phyloP scores from a whole-genome alignment of 352 stramenopile genomes.

The Plasmopara muralis region DNA sequence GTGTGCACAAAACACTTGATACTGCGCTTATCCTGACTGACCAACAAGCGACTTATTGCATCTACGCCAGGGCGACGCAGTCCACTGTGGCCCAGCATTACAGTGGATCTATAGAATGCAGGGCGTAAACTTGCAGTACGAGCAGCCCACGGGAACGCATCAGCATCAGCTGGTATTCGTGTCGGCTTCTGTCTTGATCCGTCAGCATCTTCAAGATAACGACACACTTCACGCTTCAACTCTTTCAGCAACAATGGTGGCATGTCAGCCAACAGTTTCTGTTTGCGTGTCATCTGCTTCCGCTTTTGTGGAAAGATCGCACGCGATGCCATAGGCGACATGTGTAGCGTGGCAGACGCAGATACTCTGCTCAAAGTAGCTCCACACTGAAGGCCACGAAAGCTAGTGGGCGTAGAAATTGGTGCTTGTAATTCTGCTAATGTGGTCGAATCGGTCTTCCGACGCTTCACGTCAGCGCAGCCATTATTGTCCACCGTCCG shows the following conservation, averaged over 20 bases:
- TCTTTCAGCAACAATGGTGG: conserved; percentile 26
- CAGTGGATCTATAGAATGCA: conserved; percentile 40
- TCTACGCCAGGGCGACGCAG: conserved; percentile 31
- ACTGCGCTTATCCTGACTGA: conserved; percentile 60
- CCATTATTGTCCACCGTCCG: conserved; percentile 5
- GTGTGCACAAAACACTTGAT: conserved; percentile 53
- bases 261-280: conserved; percentile 33
- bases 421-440: neutral
- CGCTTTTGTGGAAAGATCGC: conserved; percentile 19
- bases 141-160: conserved; percentile 28
- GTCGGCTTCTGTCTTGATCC: conserved; percentile 3
- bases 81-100: conserved; percentile 42
- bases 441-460: conserved; percentile 13
- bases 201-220: conserved; percentile 20
- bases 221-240: conserved; percentile 27
- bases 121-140: conserved; percentile 24
- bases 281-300: conserved; percentile 31
- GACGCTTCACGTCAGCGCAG: conserved; percentile 12
- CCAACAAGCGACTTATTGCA: conserved; percentile 37
- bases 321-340: conserved; percentile 24
- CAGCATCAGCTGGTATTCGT: conserved; percentile 14
- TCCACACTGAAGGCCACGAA: conserved; percentile 3
- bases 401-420: conserved; percentile 14
- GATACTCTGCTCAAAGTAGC: conserved; percentile 11
- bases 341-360: conserved; percentile 16